phyloP scores from a whole-genome alignment of 1,139 yeast genomes.

The Meyerozyma elateridarum region DNA sequence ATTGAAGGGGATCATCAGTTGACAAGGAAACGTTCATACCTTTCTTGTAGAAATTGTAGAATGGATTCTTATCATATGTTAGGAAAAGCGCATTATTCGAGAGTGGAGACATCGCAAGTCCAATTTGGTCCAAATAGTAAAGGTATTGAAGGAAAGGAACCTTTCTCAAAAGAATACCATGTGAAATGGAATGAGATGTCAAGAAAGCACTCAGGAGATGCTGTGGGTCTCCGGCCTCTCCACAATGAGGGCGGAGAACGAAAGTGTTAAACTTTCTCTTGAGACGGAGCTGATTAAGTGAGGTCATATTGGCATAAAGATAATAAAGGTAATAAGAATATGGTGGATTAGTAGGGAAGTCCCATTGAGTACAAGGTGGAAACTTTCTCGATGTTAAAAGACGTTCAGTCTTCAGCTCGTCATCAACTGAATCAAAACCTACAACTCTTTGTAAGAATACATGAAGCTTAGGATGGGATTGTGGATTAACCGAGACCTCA shows the following conservation, averaged over 20 bases:
- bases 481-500: conserved; percentile 83
- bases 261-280: conserved; percentile 77
- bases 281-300: conserved; percentile 78
- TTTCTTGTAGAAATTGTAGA: conserved; percentile 80
- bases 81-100: conserved; percentile 93
- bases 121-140: conserved; percentile 90
- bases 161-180: conserved; percentile 89
- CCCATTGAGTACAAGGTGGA: conserved; percentile 85
- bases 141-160: conserved; percentile 92
- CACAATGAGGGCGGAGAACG: conserved; percentile 94
- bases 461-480: conserved; percentile 81
- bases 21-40: conserved; percentile 92
- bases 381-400: conserved; percentile 67
- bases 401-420: conserved; percentile 88
- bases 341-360: conserved; percentile 80
- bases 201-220: conserved; percentile 88
- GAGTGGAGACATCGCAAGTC: conserved; percentile 98
- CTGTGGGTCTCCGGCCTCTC: conserved; percentile 99
- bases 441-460: conserved; percentile 88
- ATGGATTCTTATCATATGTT: conserved; percentile 93
- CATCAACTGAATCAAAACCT: conserved; percentile 98
- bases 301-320: conserved; percentile 76
- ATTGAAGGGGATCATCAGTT: conserved; percentile 71
- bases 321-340: conserved; percentile 92
- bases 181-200: conserved; percentile 89